A percentile compares a stretch with the other conserved stretches of the same genome.
Evolutionary conservation across 176 grass and related monocot genomes (phyloP).

Genomic region (Thalia dealbata): DNA sequence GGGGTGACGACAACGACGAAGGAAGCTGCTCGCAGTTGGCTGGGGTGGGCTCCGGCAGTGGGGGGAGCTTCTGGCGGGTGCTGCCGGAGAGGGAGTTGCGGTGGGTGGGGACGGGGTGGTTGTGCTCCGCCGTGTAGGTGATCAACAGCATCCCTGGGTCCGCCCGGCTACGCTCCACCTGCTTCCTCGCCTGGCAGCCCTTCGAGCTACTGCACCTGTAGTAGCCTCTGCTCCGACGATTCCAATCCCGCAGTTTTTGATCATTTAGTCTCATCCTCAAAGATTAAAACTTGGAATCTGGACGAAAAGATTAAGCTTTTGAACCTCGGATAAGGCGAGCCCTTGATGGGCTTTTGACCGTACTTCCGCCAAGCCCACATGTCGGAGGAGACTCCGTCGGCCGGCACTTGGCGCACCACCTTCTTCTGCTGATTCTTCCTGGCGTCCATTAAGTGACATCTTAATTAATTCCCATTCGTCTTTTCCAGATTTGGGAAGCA

Average conservation of each 20-base stretch:
- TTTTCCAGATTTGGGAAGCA: neutral
- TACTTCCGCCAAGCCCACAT: constrained; percentile 99
- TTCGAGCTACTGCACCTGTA: constrained; percentile 70
- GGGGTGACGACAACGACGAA: neutral
- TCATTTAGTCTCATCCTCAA: neutral
- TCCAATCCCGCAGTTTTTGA: too few species aligned
- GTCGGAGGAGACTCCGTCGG: constrained; percentile 57
- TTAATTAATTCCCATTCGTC: neutral
- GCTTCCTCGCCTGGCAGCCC: constrained; percentile 57
- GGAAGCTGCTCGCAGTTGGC: neutral
- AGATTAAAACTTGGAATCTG: too few species aligned
- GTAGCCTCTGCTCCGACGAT: constrained; percentile 39
- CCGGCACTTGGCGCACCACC: constrained; percentile 71
- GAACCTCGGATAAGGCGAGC: constrained; percentile 93
- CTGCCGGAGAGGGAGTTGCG: constrained; percentile 80
- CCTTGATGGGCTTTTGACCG: constrained; percentile 99
- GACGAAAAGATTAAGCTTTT: neutral
- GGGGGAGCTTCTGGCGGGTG: constrained; percentile 33
- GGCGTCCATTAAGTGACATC: neutral
- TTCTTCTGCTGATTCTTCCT: constrained; percentile 90
- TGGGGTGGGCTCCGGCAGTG: neutral
- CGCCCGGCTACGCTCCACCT: constrained; percentile 60
- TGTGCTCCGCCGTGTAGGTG: constrained; percentile 80
- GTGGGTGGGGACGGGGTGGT: constrained; percentile 48
- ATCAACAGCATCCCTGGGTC: constrained; percentile 40